Evolutionary conservation across 164 flowering plant genomes (phyloP), one percentile per base, ranked within the genome.

Genomic region (Sextonia rubra): DNA sequence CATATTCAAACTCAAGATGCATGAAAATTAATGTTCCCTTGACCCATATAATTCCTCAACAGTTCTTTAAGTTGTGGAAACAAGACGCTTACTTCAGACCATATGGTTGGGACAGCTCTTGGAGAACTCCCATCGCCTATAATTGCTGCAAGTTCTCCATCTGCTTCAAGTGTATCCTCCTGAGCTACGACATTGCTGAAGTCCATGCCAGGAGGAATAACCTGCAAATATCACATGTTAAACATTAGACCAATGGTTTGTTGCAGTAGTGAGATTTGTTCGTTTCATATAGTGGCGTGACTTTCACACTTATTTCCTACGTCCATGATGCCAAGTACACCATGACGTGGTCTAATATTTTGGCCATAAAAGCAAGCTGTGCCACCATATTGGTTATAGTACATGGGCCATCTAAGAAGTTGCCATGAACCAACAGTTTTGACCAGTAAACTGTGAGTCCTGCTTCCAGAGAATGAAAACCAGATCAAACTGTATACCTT

Each of bases 151-250:
- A 94, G 84, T 37, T 94, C 98, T 3, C 97, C 98, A 77, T 94
- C 97, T 30, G 70, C 77, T 49, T 94, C 98, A 66, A 81, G 76
- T 37, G 82, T 56, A 44, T 91, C 95, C 76, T 91, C 97, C 73
- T 89, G 95, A 72, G 73, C 84, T 23, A 78, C 86, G 58, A 94
- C 94, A 73, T 73, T 90, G 83, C 93, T 90, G 82, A 94, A 94
- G 77, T 94, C 99, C 99, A 94, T 94, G 8, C 99, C 99, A 69
- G 99, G 99, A 78, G 99, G 92, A 78, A 94, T 94, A n/a, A 94
- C 98, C 98, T 94, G 85, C 12, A 74, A 60, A 71, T 3, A n/a
- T 68, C 62, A 47, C 44, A 37, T 66, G 26, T 11, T 37, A 22
- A n/a, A 32, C 7, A 66, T 66, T 66, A 66, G 44, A 37, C 11